A percentile compares a stretch with the other conserved stretches of the same genome.
Conservation (phyloP, 495 filamentous ascomycete genomes). For the Niebla homalea region DNA sequence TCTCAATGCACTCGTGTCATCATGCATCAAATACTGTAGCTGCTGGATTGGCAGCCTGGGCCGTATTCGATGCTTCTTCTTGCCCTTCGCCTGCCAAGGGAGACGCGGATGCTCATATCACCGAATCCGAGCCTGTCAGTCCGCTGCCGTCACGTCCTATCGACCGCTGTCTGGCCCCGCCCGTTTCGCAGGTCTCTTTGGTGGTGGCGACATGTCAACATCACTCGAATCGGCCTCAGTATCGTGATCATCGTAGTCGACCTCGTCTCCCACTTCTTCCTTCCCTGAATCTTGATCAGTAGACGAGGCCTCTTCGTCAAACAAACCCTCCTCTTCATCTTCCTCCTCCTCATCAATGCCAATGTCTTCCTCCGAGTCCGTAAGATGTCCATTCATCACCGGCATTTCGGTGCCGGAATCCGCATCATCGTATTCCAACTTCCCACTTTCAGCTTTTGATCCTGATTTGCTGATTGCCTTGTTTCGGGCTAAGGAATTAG, state of each 20-base stretch:
- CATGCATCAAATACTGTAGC: conserved; percentile 17
- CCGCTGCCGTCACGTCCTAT: background rate
- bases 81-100: conserved; percentile 3
- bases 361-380: conserved; percentile 14
- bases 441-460: background rate
- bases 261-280: conserved; percentile 12
- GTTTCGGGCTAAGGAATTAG: too few species aligned
- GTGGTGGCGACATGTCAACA: conserved; percentile 10
- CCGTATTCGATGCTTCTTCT: conserved; percentile 17
- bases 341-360: conserved; percentile 15
- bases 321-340: conserved; percentile 12
- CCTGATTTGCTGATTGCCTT: background rate
- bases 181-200: conserved; percentile 10
- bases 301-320: conserved; percentile 16
- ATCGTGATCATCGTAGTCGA: conserved; percentile 14
- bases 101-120: background rate
- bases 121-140: background rate
- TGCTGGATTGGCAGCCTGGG: background rate
- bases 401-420: conserved; percentile 14
- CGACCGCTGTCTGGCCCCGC: conserved; percentile 8
- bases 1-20: conserved; percentile 22
- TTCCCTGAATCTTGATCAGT: conserved; percentile 16
- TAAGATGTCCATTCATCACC: conserved; percentile 9
- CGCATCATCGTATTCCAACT: conserved; percentile 2
- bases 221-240: conserved; percentile 8